phyloP scores from a whole-genome alignment of 2,329 filamentous ascomycete genomes.

The Nigrograna mackinnonii region DNA sequence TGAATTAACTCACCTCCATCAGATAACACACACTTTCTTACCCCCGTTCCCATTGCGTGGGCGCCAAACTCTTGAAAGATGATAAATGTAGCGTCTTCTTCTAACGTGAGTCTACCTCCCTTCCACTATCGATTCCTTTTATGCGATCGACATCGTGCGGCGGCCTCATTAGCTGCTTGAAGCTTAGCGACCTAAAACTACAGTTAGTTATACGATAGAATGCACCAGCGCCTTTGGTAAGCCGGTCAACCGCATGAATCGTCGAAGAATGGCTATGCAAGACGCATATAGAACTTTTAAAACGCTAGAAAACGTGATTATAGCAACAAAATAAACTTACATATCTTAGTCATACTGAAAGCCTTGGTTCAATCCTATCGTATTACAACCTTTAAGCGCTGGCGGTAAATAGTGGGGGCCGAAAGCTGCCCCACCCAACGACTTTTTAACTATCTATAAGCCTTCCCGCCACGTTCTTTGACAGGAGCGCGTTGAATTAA shows the following conservation, averaged over 20 bases:
- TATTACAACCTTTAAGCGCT: too few relatives aligned
- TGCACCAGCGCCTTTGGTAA: conserved; percentile 1
- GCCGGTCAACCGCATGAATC: not conserved
- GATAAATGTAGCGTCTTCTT: not conserved
- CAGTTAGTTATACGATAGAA: conserved; percentile 1
- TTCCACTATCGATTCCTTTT: conserved; percentile 7
- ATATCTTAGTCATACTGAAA: too few relatives aligned
- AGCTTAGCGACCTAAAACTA: conserved; percentile 3
- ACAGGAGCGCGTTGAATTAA: too few relatives aligned
- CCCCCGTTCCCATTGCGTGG: not conserved
- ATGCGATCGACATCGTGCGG: conserved; percentile 4
- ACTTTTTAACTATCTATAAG: too few relatives aligned
- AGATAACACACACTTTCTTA: not conserved
- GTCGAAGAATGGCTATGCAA: not conserved
- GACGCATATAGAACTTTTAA: too few relatives aligned
- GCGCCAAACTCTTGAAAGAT: not conserved
- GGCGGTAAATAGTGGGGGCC: too few relatives aligned
- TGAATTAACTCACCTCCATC: conserved; percentile 1
- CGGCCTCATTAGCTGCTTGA: conserved; percentile 5
- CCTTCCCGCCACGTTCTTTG: too few relatives aligned
- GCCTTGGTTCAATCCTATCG: too few relatives aligned
- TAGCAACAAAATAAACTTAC: too few relatives aligned
- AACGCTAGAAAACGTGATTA: too few relatives aligned
- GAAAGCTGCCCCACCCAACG: too few relatives aligned
- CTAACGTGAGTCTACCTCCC: conserved; percentile 3